Evolutionary conservation across 495 filamentous ascomycete species (phyloP).

Genomic region (Trichoderma erinaceum): DNA sequence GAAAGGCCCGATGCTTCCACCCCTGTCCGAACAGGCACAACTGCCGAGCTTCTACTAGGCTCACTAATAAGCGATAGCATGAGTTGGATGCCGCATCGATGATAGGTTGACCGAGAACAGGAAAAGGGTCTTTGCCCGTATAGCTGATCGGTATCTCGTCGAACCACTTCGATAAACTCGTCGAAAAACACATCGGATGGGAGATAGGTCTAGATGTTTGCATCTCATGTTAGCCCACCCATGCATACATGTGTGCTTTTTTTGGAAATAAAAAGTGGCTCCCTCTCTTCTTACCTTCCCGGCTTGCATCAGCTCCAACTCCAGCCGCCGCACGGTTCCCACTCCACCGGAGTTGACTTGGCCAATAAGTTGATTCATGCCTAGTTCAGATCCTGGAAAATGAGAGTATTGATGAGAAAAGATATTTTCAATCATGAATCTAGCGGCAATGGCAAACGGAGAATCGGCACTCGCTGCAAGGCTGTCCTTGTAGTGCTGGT

Average conservation of each 20-base stretch:
- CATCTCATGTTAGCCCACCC: not conserved
- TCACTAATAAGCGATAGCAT: slow-evolving; percentile 30
- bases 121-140: slow-evolving; percentile 29
- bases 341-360: slow-evolving; percentile 29
- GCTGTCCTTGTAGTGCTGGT: slow-evolving; percentile 28
- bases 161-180: slow-evolving; percentile 30
- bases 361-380: slow-evolving; percentile 26
- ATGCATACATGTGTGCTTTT: slow-evolving; percentile 20
- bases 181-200: slow-evolving; percentile 27
- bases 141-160: slow-evolving; percentile 33
- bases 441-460: slow-evolving; percentile 26
- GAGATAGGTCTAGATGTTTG: slow-evolving; percentile 26
- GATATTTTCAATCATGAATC: slow-evolving; percentile 27
- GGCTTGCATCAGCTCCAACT: slow-evolving; percentile 40
- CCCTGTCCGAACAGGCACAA: not conserved
- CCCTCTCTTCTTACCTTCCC: slow-evolving; percentile 32
- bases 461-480: slow-evolving; percentile 20
- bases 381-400: slow-evolving; percentile 21
- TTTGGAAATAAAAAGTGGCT: not conserved
- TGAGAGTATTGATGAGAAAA: slow-evolving; percentile 25
- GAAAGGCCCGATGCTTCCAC: not conserved
- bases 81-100: slow-evolving; percentile 32
- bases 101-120: slow-evolving; percentile 31
- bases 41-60: not conserved
- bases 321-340: slow-evolving; percentile 33